These are phyloP conservation scores for Botrytis hyacinthi DNA, from an alignment of 2,329 filamentous ascomycete genomes.

Conservation along the genomic window DNA sequence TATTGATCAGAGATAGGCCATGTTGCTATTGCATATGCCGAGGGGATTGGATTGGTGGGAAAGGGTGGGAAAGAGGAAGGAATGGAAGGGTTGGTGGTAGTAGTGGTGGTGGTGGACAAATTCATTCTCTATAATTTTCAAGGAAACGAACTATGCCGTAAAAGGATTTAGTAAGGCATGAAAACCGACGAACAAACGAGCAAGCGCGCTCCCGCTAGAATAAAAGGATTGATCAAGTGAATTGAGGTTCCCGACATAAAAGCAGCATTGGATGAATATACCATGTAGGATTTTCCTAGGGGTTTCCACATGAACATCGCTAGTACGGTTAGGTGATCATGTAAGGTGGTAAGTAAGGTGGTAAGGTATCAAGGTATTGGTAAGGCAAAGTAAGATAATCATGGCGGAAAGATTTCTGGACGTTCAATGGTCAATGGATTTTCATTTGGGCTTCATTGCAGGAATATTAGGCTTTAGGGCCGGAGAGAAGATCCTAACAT, in stretches of 20 bases:
- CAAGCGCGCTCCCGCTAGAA: conserved; percentile 42
- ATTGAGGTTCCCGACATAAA: conserved; percentile 5
- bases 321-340: neutral
- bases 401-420: conserved; percentile 7
- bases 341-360: neutral
- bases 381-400: conserved; percentile 17
- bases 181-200: conserved; percentile 35
- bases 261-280: conserved; percentile 18
- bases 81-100: neutral
- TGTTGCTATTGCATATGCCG: conserved; percentile 35
- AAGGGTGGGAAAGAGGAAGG: conserved; percentile 11
- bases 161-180: conserved; percentile 24
- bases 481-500: conserved; percentile 6
- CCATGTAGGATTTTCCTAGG: neutral
- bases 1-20: conserved; percentile 40
- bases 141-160: conserved; percentile 21
- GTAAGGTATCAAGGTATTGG: conserved; percentile 2
- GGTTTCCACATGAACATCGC: neutral
- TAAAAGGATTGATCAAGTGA: neutral
- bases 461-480: conserved; percentile 22
- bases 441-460: conserved; percentile 32
- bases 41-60: conserved; percentile 21
- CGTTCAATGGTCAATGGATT: conserved; percentile 19
- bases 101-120: neutral
- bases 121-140: conserved; percentile 19